Evolutionary conservation across 2,329 filamentous ascomycete species (phyloP).

Genomic region (Cladosporium sp.): DNA sequence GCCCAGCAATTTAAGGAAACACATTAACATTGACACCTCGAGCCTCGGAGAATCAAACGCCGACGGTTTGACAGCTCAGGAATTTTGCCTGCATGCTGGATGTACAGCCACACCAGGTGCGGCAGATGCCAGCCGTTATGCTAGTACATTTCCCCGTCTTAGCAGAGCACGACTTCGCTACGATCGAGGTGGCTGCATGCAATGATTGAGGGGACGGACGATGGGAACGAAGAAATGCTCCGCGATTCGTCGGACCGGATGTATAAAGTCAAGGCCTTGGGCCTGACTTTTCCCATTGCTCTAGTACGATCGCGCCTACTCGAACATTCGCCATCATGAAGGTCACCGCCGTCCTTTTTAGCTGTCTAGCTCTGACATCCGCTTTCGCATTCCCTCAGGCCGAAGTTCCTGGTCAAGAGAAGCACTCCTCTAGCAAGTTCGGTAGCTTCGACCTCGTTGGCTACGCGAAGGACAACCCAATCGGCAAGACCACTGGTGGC

Average conservation of each 20-base stretch:
- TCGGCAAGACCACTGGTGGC: slow-evolving; percentile 41
- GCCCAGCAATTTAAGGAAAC: slow-evolving; percentile 5
- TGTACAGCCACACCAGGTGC: background rate
- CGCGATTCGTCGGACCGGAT: background rate
- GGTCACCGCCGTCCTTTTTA: slow-evolving; percentile 19
- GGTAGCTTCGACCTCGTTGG: slow-evolving; percentile 21
- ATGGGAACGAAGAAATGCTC: background rate
- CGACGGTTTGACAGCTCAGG: background rate
- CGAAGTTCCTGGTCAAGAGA: slow-evolving; percentile 16
- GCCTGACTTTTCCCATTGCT: background rate
- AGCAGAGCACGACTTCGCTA: background rate
- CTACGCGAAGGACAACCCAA: slow-evolving; percentile 28
- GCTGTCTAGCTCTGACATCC: slow-evolving; percentile 18
- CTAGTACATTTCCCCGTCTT: slow-evolving; percentile 15
- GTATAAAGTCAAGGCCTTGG: slow-evolving; percentile 3
- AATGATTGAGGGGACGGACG: background rate
- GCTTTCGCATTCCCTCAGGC: slow-evolving; percentile 9
- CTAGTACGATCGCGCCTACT: background rate
- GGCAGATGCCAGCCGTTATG: background rate
- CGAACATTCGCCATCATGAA: slow-evolving; percentile 17
- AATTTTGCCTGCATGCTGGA: background rate
- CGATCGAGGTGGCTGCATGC: background rate
- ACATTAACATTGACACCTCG: background rate
- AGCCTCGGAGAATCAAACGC: background rate
- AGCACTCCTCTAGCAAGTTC: slow-evolving; percentile 19